Evolutionary conservation across 768 basidiomycete genomes (phyloP), one percentile per base, ranked within the genome.

Genomic region (Tephrocybe sp.): DNA sequence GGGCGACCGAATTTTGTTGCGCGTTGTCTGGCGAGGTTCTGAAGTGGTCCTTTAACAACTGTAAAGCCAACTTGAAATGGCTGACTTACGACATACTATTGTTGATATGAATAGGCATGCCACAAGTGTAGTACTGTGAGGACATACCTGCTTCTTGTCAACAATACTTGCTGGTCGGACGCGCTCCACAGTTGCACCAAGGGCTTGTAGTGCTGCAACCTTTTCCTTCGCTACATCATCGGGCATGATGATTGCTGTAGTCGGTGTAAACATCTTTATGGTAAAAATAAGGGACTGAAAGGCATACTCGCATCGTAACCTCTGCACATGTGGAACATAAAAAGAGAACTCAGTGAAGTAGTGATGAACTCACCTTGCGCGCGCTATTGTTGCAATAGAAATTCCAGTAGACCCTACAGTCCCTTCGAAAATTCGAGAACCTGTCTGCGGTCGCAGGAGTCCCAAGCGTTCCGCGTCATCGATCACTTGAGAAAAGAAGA

Each of bases 341-440:
- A 12, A 39, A 14, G n/a, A 31, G 14, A 26, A 46, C 8, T 12
- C 20, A n/a, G 38, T 41, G 32, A 11, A 39, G 32, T 16, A 51
- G 31, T 45, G 45, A 47, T 20, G 41, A 17, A 38, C 79, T 43
- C 57, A 90, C 92, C 87, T 84, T 10, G 94, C 93, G 56, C 80
- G 79, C 1, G 93, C 89, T 45, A 99, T 89, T 2, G 90, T 97
- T 0, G 97, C 96, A 45, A 99, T 85, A 1, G 94, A 97, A 50
- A 98, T 98, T 5, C 97, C 94, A 0, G 94, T 97, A 0, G 92
- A 94, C 7, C 92, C 97, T 3, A 96, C 92, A 0, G 96, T 99
- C 3, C 97, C 97, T 67, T 98, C 97, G 51, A 98, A 99, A 34
- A 99, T 93, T 6, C 91, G 83, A 0, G 91, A 97, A 5, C 89